Evolutionary conservation across 1,284 basidiomycete species (phyloP).

Genomic region (Megacollybia platyphylla): DNA sequence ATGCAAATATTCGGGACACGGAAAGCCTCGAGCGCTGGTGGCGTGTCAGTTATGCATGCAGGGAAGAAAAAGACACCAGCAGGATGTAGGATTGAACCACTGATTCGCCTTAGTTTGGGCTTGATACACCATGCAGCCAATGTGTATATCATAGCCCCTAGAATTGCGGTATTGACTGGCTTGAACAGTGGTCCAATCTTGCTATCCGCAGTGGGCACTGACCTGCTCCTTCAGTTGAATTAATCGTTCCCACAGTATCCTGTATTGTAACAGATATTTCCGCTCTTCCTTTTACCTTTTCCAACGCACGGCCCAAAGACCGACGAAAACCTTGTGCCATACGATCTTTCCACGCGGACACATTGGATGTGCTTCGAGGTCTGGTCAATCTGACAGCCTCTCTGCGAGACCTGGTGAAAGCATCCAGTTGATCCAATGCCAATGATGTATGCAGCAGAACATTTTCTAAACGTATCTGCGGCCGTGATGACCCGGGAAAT

Average conservation of each 20-base stretch:
- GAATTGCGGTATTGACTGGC: too few species aligned
- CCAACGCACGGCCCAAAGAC: constrained; percentile 58
- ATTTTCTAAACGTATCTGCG: constrained; percentile 33
- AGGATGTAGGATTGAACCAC: too few species aligned
- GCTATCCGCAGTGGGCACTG: constrained; percentile 4
- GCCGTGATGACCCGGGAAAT: constrained; percentile 34
- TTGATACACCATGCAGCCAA: too few species aligned
- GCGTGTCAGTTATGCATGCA: constrained; percentile 5
- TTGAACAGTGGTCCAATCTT: too few species aligned
- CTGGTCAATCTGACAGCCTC: constrained; percentile 13
- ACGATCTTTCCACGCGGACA: constrained; percentile 49
- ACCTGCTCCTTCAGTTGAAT: constrained; percentile 17
- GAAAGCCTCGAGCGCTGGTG: constrained; percentile 18
- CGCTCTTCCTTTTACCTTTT: constrained; percentile 41
- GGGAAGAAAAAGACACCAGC: constrained; percentile 1
- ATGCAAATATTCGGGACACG: constrained; percentile 26
- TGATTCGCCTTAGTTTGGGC: too few species aligned
- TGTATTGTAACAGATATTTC: constrained; percentile 36
- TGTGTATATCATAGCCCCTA: too few species aligned
- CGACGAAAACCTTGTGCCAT: constrained; percentile 44
- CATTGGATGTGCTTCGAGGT: constrained; percentile 24
- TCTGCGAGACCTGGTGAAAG: constrained; percentile 11
- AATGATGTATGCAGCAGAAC: constrained; percentile 43
- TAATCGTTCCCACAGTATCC: constrained; percentile 32
- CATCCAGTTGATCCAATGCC: constrained; percentile 37